These are phyloP conservation scores for Crucihimalaya himalaica DNA, from an alignment of 345 rosid genomes.

Conservation along the genomic window DNA sequence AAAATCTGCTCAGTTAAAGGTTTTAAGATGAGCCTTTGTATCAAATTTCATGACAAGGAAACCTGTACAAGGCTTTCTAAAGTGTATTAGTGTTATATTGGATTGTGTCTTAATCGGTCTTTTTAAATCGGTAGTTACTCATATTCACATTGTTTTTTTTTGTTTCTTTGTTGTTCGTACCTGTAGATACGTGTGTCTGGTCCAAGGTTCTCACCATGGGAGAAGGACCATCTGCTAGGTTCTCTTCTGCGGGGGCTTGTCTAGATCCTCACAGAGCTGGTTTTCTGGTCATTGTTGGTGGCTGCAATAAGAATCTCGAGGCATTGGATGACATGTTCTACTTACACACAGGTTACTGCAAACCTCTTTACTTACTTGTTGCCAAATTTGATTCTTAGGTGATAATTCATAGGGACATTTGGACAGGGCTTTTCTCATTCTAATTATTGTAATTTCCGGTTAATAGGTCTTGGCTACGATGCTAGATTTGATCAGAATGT, in stretches of 20 bases:
- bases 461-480: slow-evolving; percentile 55
- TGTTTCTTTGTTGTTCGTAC: slow-evolving; percentile 3
- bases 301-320: slow-evolving; percentile 94
- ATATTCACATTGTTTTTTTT: slow-evolving; percentile 14
- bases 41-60: background rate
- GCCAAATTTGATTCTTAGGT: background rate
- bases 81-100: slow-evolving; percentile 2
- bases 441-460: slow-evolving; percentile 23
- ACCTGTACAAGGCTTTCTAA: slow-evolving; percentile 2
- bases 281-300: slow-evolving; percentile 78
- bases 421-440: slow-evolving; percentile 14
- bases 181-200: slow-evolving; percentile 82
- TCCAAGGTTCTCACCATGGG: slow-evolving; percentile 68
- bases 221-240: slow-evolving; percentile 92
- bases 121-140: background rate
- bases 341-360: slow-evolving; percentile 73
- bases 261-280: slow-evolving; percentile 83
- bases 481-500: slow-evolving; percentile 55
- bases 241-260: slow-evolving; percentile 89
- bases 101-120: background rate
- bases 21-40: slow-evolving; percentile 13
- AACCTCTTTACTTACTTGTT: slow-evolving; percentile 1
- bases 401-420: background rate
- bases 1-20: background rate
- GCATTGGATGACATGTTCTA: slow-evolving; percentile 93